phyloP scores from a whole-genome alignment of 257 asterid species.

The Dorcoceras hygrometricum region DNA sequence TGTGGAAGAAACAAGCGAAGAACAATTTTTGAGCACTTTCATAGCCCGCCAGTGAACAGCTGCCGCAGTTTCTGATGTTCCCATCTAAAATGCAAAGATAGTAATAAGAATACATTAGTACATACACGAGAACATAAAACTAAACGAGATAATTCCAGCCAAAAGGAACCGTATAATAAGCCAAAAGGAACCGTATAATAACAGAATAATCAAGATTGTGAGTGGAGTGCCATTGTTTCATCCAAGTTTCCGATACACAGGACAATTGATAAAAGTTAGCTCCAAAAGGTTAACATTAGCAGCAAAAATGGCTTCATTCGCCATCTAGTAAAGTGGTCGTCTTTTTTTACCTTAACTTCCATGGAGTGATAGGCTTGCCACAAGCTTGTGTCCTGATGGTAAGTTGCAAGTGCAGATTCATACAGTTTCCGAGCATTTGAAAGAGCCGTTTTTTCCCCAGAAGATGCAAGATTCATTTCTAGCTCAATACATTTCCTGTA shows the following conservation, averaged over 20 bases:
- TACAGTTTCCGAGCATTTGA: constrained; percentile 64
- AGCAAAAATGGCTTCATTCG: not conserved
- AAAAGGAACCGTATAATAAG: not conserved
- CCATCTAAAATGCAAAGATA: constrained; percentile 51
- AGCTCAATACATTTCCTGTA: constrained; percentile 66
- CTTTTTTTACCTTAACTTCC: constrained; percentile 68
- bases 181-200: not conserved
- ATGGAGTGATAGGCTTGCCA: constrained; percentile 80
- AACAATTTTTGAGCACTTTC: constrained; percentile 47
- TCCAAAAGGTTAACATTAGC: not conserved
- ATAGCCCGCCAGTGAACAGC: constrained; percentile 91
- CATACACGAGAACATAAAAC: not conserved
- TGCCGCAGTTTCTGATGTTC: constrained; percentile 86
- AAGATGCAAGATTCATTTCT: constrained; percentile 66
- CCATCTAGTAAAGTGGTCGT: not conserved
- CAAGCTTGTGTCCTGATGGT: constrained; percentile 62
- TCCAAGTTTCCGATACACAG: not conserved
- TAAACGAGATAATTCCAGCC: not conserved
- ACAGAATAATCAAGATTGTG: not conserved
- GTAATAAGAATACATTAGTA: not conserved
- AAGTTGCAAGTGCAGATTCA: constrained; percentile 77
- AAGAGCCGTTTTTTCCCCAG: constrained; percentile 53
- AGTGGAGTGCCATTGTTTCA: not conserved
- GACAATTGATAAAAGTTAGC: not conserved
- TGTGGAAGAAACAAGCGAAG: constrained; percentile 28